Evolutionary conservation across 169 alveolate genomes (phyloP), one percentile per base, ranked within the genome.

Genomic region (Babesia caballi): DNA sequence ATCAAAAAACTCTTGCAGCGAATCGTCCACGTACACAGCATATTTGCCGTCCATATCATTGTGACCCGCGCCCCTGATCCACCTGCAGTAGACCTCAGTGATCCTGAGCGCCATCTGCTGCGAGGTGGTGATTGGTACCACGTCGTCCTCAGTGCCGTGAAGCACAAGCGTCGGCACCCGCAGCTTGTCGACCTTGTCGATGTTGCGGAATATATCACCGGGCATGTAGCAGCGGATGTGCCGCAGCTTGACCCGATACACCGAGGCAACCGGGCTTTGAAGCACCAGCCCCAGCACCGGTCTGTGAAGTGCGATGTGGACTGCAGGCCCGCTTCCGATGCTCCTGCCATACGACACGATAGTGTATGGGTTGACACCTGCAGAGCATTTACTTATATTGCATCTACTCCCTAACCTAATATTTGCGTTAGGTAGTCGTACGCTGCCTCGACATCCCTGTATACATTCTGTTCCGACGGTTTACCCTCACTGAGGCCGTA

Each of bases 71-170:
- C 78, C 90, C 41, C 85, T 81, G 19, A 89, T 81, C 72, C 85
- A 82, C 66, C 68, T 46, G 63, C 65, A 84, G 73, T 84, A 89
- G 11, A 86, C 90, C 3, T 77, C 88, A 8, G 73, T 70, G n/a
- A 85, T 74, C 41, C 51, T 71, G 15, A 25, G 56, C 27, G 82
- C 67, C 90, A 89, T 84, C 63, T 76, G 83, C 21, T 56, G 68
- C 11, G 93, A 85, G 46, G 84, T 71, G 11, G 51, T 46, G 40
- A 85, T 70, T 15, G 98, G 95, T 2, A 95, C 91, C 38, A 94
- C 78, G 65, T 92, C 96, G 84, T 95, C 98, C 53, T 91, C 85
- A 36, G 91, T 93, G 27, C 97, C 97, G 74, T 95, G 98, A 28
- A 95, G 89, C 46, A 93, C 84, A 42, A 92, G 84, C 58, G 94